phyloP scores from a whole-genome alignment of 805 yeast species.

The Saturnispora sanitii region DNA sequence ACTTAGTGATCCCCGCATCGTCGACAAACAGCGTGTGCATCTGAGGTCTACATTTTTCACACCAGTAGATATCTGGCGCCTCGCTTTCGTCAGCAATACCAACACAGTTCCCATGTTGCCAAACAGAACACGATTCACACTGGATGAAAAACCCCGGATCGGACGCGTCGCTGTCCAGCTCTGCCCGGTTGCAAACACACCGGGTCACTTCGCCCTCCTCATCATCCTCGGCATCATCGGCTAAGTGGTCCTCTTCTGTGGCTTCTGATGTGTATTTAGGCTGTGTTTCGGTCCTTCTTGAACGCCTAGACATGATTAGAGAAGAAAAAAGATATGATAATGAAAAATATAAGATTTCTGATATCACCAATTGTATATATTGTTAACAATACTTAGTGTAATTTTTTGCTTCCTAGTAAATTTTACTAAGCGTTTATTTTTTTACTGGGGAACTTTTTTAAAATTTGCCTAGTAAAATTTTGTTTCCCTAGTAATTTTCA shows the following conservation, averaged over 20 bases:
- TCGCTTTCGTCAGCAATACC: slow-evolving; percentile 65
- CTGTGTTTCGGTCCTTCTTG: slow-evolving; percentile 20
- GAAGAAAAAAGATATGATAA: slow-evolving; percentile 5
- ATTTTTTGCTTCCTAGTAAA: not conserved
- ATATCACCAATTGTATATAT: not conserved
- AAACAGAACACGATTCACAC: slow-evolving; percentile 84
- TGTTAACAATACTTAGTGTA: too few species aligned
- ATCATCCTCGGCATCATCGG: slow-evolving; percentile 10
- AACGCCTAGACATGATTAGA: slow-evolving; percentile 24
- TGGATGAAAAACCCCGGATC: slow-evolving; percentile 63
- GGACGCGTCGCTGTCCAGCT: slow-evolving; percentile 31
- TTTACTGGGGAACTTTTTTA: not conserved
- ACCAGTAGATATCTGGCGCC: slow-evolving; percentile 91
- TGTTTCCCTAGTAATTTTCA: not conserved
- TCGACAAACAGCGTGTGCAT: slow-evolving; percentile 50
- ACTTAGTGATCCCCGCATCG: slow-evolving; percentile 37
- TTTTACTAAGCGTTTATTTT: not conserved
- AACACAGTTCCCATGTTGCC: slow-evolving; percentile 98
- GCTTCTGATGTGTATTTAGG: slow-evolving; percentile 16
- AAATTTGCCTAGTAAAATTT: not conserved
- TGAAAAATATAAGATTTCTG: not conserved
- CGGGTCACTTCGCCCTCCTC: slow-evolving; percentile 39
- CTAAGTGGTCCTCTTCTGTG: slow-evolving; percentile 9
- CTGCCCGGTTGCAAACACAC: slow-evolving; percentile 46
- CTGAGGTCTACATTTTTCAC: slow-evolving; percentile 85